phyloP scores from a whole-genome alignment of 257 asterid species.

The Nicotiana knightiana region DNA sequence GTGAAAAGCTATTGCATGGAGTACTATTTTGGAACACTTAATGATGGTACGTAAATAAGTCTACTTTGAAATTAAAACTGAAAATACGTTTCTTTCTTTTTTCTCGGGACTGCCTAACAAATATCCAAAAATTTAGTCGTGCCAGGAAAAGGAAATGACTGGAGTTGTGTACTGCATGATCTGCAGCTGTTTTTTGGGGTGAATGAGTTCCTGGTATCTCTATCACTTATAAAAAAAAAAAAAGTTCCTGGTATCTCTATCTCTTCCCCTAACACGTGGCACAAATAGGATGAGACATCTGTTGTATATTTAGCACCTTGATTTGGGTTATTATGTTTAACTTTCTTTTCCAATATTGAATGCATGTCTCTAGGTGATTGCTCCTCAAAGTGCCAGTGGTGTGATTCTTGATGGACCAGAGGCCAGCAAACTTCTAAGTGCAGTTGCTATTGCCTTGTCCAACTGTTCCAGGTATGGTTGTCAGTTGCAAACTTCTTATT shows the following conservation, averaged over 20 bases:
- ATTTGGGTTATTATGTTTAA: background rate
- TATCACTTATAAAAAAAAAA: too few species aligned
- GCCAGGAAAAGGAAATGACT: constrained; percentile 55
- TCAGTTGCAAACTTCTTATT: background rate
- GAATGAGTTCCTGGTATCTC: constrained; percentile 72
- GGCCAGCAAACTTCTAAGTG: constrained; percentile 94
- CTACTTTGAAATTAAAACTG: background rate
- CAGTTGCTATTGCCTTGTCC: constrained; percentile 88
- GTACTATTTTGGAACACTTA: constrained; percentile 50
- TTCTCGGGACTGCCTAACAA: too few species aligned
- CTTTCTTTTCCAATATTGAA: background rate
- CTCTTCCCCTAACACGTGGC: constrained; percentile 16
- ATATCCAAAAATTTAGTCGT: constrained; percentile 10
- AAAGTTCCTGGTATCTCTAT: constrained; percentile 10
- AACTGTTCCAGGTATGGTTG: constrained; percentile 72
- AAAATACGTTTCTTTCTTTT: constrained; percentile 3
- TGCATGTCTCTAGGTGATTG: constrained; percentile 55
- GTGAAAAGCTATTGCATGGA: constrained; percentile 74
- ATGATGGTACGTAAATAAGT: constrained; percentile 35
- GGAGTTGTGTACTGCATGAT: constrained; percentile 67
- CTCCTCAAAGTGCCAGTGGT: constrained; percentile 88
- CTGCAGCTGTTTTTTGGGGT: constrained; percentile 85
- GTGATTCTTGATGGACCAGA: constrained; percentile 92
- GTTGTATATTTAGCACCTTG: constrained; percentile 1
- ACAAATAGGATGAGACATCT: background rate